Conservation (phyloP, 108 stramenopile species). For the Heterococcus sp. region DNA sequence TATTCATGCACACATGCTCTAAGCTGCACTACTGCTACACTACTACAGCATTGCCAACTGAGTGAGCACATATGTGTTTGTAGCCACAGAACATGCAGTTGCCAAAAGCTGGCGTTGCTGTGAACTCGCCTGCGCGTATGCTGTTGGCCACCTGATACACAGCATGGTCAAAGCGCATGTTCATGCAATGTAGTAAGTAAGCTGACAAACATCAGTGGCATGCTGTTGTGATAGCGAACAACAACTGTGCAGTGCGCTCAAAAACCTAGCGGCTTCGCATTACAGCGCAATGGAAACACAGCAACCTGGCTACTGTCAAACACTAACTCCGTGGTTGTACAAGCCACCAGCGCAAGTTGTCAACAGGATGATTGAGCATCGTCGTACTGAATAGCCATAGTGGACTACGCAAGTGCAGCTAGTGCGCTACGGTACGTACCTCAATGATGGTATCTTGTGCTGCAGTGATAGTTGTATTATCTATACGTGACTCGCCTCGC, state of each 20-base stretch:
- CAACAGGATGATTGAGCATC: neutral
- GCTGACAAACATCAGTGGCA: neutral
- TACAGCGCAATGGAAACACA: neutral
- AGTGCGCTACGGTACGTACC: neutral
- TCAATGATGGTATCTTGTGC: neutral
- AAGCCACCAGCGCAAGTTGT: neutral
- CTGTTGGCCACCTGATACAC: neutral
- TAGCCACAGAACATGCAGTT: constrained; percentile 40
- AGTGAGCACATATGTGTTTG: constrained; percentile 33
- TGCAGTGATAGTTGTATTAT: neutral
- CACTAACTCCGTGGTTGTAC: too few relatives aligned
- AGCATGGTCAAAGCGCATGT: neutral
- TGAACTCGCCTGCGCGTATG: constrained; percentile 11
- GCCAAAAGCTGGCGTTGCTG: constrained; percentile 21
- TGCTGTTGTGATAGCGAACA: neutral
- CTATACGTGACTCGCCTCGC: too few relatives aligned
- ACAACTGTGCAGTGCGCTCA: neutral
- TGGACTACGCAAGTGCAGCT: neutral
- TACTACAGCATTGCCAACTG: neutral
- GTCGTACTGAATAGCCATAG: neutral
- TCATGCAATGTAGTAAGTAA: neutral
- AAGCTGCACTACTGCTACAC: constrained; percentile 4
- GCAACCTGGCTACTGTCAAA: too few relatives aligned
- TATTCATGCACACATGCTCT: too few relatives aligned
- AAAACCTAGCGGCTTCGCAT: neutral